phyloP scores from a whole-genome alignment of 345 rosid genomes.

The Eucalyptus microcorys region DNA sequence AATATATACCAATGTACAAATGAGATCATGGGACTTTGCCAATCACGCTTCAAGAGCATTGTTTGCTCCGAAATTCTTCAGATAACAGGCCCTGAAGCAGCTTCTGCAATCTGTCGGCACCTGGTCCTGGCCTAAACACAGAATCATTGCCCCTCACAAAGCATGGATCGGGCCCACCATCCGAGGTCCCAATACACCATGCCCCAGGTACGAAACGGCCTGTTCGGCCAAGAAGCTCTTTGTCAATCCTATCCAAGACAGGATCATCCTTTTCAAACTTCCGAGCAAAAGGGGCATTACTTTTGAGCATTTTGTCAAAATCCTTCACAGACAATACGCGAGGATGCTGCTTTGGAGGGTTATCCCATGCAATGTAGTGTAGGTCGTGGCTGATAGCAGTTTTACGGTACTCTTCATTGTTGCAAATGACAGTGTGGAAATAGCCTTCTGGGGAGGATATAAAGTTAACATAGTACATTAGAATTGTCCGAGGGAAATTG shows the following conservation, averaged over 20 bases:
- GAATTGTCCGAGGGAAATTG: conserved; percentile 67
- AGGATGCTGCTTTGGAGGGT: conserved; percentile 92
- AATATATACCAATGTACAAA: neutral
- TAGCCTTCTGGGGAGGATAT: conserved; percentile 96
- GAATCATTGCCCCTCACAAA: conserved; percentile 44
- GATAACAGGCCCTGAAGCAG: conserved; percentile 45
- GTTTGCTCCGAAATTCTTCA: conserved; percentile 42
- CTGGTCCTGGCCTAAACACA: conserved; percentile 65
- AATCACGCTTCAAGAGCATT: conserved; percentile 24
- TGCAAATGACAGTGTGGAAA: conserved; percentile 86
- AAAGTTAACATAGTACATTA: conserved; percentile 81
- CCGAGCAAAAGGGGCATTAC: conserved; percentile 83
- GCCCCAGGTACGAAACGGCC: conserved; percentile 61
- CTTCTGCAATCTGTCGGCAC: conserved; percentile 48
- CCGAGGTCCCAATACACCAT: conserved; percentile 69
- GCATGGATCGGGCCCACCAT: conserved; percentile 52
- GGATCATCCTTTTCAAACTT: conserved; percentile 76
- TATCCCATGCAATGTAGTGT: conserved; percentile 96
- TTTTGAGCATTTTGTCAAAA: conserved; percentile 68
- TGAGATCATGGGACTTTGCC: neutral
- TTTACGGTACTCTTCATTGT: conserved; percentile 40
- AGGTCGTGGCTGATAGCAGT: conserved; percentile 76
- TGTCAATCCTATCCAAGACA: conserved; percentile 70
- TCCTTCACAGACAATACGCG: conserved; percentile 48
- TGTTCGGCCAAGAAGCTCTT: conserved; percentile 55